phyloP scores from a whole-genome alignment of 768 basidiomycete species.

The Kondoa subrosea region DNA sequence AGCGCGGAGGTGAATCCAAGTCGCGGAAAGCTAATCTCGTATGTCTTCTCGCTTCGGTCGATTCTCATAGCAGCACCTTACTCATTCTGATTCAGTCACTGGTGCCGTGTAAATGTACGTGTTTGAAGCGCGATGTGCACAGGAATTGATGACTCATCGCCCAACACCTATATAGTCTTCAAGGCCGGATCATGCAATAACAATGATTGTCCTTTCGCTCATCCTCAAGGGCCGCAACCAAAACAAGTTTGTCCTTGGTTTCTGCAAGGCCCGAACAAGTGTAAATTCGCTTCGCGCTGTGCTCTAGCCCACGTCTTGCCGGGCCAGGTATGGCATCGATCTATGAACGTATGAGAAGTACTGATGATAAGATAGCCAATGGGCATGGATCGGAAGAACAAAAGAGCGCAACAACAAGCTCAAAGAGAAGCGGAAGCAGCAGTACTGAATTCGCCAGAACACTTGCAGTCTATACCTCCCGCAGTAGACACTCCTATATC shows the following conservation, averaged over 20 bases:
- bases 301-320: constrained; percentile 2
- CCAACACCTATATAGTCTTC: not conserved
- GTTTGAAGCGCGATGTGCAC: not conserved
- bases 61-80: not conserved
- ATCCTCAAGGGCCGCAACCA: not conserved
- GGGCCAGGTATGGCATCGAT: not conserved
- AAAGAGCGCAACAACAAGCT: constrained; percentile 8
- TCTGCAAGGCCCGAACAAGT: constrained; percentile 2
- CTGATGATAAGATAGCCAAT: constrained; percentile 1
- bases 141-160: not conserved
- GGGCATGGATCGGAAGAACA: constrained; percentile 10
- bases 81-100: not conserved
- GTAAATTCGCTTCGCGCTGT: not conserved
- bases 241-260: constrained; percentile 10
- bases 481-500: not conserved
- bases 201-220: not conserved
- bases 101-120: not conserved
- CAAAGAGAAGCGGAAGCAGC: constrained; percentile 2
- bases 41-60: not conserved
- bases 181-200: not conserved
- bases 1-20: not conserved
- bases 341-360: not conserved
- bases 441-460: not conserved
- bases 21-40: not conserved
- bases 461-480: not conserved